These are phyloP conservation scores for Helenozyma rhizophorensis DNA, from an alignment of 805 yeast genomes.

Conservation along the genomic window DNA sequence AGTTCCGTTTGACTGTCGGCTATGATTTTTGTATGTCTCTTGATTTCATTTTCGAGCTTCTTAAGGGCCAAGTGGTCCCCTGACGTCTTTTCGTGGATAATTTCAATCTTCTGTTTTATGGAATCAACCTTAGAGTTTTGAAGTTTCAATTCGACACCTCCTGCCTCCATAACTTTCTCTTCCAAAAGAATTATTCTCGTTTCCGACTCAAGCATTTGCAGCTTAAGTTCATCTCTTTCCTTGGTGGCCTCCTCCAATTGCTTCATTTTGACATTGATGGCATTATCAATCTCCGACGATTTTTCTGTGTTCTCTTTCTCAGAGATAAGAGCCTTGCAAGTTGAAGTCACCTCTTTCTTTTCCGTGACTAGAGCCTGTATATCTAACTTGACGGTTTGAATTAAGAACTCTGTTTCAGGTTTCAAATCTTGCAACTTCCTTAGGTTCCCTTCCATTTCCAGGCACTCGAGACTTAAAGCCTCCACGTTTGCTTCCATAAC, in stretches of 20 bases:
- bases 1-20: slow-evolving; percentile 45
- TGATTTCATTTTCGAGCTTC: slow-evolving; percentile 61
- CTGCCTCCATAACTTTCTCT: slow-evolving; percentile 80
- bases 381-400: slow-evolving; percentile 60
- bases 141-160: slow-evolving; percentile 78
- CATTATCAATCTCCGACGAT: slow-evolving; percentile 30
- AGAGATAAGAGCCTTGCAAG: slow-evolving; percentile 38
- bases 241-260: slow-evolving; percentile 16
- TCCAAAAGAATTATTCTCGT: slow-evolving; percentile 57
- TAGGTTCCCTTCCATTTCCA: slow-evolving; percentile 58
- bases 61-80: slow-evolving; percentile 52
- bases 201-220: slow-evolving; percentile 54
- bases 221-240: slow-evolving; percentile 35
- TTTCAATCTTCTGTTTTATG: slow-evolving; percentile 59
- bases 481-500: slow-evolving; percentile 53
- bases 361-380: slow-evolving; percentile 57
- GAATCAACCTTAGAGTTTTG: slow-evolving; percentile 84
- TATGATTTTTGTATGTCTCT: slow-evolving; percentile 48
- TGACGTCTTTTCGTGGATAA: slow-evolving; percentile 51
- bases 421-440: slow-evolving; percentile 55
- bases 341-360: slow-evolving; percentile 40
- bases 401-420: slow-evolving; percentile 63
- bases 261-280: slow-evolving; percentile 30
- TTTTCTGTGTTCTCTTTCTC: slow-evolving; percentile 30
- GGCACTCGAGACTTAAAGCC: slow-evolving; percentile 44